phyloP scores from a whole-genome alignment of 2,329 filamentous ascomycete species.

The Sporothrix schenckii region DNA sequence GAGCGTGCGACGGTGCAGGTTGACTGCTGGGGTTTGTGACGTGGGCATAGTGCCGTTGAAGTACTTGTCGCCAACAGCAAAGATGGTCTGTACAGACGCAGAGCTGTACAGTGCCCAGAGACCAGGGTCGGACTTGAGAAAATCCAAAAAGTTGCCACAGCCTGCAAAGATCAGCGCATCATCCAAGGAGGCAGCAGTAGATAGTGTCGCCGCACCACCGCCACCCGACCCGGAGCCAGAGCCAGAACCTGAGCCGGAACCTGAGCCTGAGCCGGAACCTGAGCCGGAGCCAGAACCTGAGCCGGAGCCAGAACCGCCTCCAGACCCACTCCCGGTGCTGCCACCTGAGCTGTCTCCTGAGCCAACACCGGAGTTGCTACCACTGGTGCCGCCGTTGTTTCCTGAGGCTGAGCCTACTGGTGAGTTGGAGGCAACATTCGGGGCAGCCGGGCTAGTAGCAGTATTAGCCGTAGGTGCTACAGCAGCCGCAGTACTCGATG shows the following conservation, averaged over 20 bases:
- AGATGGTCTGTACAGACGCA: constrained; percentile 30
- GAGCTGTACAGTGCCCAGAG: constrained; percentile 32
- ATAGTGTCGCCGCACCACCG: constrained; percentile 24
- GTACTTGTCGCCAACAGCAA: constrained; percentile 33
- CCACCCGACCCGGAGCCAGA: constrained; percentile 3
- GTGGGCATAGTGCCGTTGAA: constrained; percentile 26
- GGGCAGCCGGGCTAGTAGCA: neutral
- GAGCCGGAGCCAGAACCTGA: neutral
- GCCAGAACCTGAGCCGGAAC: neutral
- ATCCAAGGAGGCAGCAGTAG: constrained; percentile 27
- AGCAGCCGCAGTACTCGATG: neutral
- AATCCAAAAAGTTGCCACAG: constrained; percentile 30
- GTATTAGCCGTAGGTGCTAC: neutral
- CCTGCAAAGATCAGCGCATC: constrained; percentile 33
- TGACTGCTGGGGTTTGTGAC: constrained; percentile 6
- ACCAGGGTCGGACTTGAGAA: constrained; percentile 32
- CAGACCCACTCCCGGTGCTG: neutral
- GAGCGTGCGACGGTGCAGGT: constrained; percentile 22
- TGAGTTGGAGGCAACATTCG: neutral
- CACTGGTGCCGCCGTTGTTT: neutral
- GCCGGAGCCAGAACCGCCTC: constrained; percentile 10
- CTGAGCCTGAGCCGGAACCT: neutral
- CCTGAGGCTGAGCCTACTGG: neutral
- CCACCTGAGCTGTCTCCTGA: constrained; percentile 1
- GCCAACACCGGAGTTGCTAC: neutral